These are phyloP conservation scores for Leavenworthia alabamica DNA, from an alignment of 345 rosid species.

Conservation along the genomic window DNA sequence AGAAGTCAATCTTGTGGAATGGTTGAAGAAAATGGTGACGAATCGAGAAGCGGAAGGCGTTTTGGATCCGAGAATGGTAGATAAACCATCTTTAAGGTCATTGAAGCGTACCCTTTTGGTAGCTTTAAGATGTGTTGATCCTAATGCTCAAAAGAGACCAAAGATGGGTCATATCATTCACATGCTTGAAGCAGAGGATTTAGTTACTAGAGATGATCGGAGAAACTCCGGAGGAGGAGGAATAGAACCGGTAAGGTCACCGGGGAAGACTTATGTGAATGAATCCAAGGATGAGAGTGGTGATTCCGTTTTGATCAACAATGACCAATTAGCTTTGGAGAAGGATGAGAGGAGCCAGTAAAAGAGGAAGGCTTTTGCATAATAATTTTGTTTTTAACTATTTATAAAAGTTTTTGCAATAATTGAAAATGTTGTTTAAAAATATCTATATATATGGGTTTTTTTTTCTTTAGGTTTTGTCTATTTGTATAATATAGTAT, in stretches of 20 bases:
- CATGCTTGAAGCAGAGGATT: conserved; percentile 96
- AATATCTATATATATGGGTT: neutral
- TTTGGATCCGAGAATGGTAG: conserved; percentile 69
- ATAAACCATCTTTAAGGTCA: conserved; percentile 75
- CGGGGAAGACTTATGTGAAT: conserved; percentile 34
- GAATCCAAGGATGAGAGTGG: conserved; percentile 78
- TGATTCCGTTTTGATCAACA: conserved; percentile 40
- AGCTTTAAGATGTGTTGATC: conserved; percentile 89
- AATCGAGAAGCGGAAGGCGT: conserved; percentile 73
- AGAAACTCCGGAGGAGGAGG: conserved; percentile 30
- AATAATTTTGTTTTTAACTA: conserved; percentile 16
- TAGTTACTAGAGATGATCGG: conserved; percentile 33
- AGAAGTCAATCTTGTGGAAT: conserved; percentile 91
- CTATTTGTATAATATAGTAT: conserved; percentile 9
- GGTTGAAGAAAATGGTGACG: conserved; percentile 90
- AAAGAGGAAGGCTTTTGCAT: conserved; percentile 2
- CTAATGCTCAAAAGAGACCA: conserved; percentile 90
- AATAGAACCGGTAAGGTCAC: conserved; percentile 40
- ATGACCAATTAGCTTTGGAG: conserved; percentile 32
- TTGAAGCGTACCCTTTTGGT: conserved; percentile 85
- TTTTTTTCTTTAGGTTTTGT: neutral
- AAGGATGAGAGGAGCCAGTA: conserved; percentile 10
- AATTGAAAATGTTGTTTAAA: conserved; percentile 4
- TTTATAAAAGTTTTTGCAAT: conserved; percentile 6
- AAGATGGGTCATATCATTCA: conserved; percentile 95